Conservation (phyloP, 1,284 basidiomycete species). For the Ceratobasidium sp. region DNA sequence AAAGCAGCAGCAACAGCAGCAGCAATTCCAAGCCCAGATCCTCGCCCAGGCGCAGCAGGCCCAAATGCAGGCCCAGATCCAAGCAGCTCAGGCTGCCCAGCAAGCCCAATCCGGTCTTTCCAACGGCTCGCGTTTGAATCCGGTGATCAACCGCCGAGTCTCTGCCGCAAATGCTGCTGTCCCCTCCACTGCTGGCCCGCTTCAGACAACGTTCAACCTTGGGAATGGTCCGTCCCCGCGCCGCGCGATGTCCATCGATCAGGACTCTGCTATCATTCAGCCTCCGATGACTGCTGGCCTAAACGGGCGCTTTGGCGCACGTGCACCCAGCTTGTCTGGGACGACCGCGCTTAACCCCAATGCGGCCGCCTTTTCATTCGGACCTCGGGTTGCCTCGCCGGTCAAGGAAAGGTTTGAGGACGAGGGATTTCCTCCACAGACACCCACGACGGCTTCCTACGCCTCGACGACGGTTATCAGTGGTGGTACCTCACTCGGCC, state of each 20-base stretch:
- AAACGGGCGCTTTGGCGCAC: slow-evolving; percentile 71
- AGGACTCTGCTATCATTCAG: slow-evolving; percentile 32
- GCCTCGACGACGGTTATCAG: slow-evolving; percentile 71
- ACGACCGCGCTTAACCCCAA: slow-evolving; percentile 55
- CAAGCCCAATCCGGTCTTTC: slow-evolving; percentile 34
- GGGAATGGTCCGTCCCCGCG: slow-evolving; percentile 23
- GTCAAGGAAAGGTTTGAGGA: slow-evolving; percentile 28
- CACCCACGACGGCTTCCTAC: slow-evolving; percentile 51
- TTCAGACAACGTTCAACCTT: slow-evolving; percentile 66
- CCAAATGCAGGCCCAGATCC: slow-evolving; percentile 40
- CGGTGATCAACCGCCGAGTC: slow-evolving; percentile 47
- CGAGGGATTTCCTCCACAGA: slow-evolving; percentile 45
- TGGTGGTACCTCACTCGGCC: slow-evolving; percentile 67
- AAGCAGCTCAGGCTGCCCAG: slow-evolving; percentile 36
- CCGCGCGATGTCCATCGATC: slow-evolving; percentile 36
- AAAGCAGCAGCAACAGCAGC: slow-evolving; percentile 62
- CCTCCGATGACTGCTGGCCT: slow-evolving; percentile 80
- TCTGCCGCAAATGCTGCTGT: slow-evolving; percentile 55
- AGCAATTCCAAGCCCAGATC: slow-evolving; percentile 64
- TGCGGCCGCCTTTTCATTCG: slow-evolving; percentile 53
- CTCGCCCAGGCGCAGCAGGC: slow-evolving; percentile 40
- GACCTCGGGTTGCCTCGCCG: slow-evolving; percentile 23
- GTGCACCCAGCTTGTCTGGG: slow-evolving; percentile 44
- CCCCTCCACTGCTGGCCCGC: slow-evolving; percentile 75
- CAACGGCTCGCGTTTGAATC: slow-evolving; percentile 37